phyloP scores from a whole-genome alignment of 108 stramenopile genomes.

The Mayamaea pseudoterrestris region DNA sequence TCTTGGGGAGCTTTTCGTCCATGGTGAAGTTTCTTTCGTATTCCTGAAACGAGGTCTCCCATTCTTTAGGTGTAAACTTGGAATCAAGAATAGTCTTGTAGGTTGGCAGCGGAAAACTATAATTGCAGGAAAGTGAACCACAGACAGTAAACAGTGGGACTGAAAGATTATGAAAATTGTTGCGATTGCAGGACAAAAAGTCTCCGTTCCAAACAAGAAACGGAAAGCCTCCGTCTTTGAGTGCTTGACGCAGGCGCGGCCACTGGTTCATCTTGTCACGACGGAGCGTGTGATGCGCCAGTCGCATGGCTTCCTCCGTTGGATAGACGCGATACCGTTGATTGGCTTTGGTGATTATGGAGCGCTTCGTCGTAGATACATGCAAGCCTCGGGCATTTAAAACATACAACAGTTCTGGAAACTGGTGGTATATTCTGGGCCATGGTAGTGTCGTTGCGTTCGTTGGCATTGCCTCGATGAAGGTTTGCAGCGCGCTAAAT shows the following conservation, averaged over 20 bases:
- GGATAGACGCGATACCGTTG: too few species aligned
- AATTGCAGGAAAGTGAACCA: neutral
- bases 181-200: neutral
- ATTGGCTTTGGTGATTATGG: too few species aligned
- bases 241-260: too few species aligned
- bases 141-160: neutral
- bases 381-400: neutral
- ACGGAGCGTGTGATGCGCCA: too few species aligned
- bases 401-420: neutral
- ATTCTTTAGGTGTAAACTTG: neutral
- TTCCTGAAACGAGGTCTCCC: neutral
- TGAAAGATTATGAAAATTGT: neutral
- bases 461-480: neutral
- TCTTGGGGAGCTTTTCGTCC: neutral
- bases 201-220: neutral
- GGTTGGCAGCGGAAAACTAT: neutral
- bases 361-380: neutral
- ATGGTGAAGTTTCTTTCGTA: neutral
- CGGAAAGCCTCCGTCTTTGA: neutral
- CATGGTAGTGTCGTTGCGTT: neutral
- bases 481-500: neutral
- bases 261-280: too few species aligned
- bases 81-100: slow-evolving; percentile 2
- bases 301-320: too few species aligned
- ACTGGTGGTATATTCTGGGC: neutral